Base-by-base conservation (phyloP, 2,329 filamentous ascomycete species). In the Lecanosticta acicola region DNA sequence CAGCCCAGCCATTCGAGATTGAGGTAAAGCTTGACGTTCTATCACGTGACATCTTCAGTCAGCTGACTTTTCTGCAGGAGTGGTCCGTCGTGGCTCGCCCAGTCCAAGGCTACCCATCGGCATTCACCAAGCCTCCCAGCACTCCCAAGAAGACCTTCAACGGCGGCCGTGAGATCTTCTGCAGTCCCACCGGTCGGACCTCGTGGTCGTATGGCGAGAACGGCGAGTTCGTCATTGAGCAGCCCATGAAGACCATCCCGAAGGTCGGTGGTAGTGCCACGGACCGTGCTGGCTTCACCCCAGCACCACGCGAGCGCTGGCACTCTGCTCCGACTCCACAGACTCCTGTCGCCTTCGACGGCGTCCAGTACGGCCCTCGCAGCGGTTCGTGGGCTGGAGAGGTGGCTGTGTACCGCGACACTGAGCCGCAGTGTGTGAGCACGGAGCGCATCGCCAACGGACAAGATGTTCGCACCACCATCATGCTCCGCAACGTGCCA, bases 401-500 rank as follows among this genome's bases (percentile, higher is more conserved):
- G 7, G 13, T n/a, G 8, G 33, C 11, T 16, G 14, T 18, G 14
- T 19, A 41, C 38, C 19, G 14, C 21, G 17, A 41, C 33, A 43
- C 65, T 29, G 57, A 61, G 41, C 61, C 66, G 45, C 71, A 73
- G 53, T 59, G 58, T 32, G 68, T 75, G 34, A 56, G 61, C 7
- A 46, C 65, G 2, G 50, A 61, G 18, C 61, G 60, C 32, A 71
- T 75, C 45, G 42, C 59, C 13, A 56, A 62, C n/a, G 72, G 72
- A n/a, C 50, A 55, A 3, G 72, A 75, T 52, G 68, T 73, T n/a
- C 71, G 73, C 46, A 74, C 72, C 1, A 75, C 72, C 0, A 44
- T 97, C 54, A 96, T 97, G 91, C 69, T 96, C 24, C 83, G 91
- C 32, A 96, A 97, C 64, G 91, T 96, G 37, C 91, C 91, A 1